Evolutionary conservation across 352 stramenopile genomes (phyloP).

Genomic region (Pythium brachiatum): DNA sequence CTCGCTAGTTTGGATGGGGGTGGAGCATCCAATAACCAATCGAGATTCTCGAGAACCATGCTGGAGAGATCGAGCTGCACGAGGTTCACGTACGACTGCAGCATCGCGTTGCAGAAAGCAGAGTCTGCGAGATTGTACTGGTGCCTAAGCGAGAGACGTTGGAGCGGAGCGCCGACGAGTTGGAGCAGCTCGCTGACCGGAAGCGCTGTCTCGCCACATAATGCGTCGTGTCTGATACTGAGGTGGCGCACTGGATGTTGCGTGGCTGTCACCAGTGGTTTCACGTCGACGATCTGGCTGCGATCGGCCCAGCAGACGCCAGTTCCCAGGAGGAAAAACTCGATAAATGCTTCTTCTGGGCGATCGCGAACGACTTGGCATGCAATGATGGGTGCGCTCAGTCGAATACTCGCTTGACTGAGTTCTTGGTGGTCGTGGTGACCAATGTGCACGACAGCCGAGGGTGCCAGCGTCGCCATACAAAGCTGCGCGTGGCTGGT

Average conservation of each 20-base stretch:
- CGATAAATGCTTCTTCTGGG: slow-evolving; percentile 10
- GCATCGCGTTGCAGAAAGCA: slow-evolving; percentile 6
- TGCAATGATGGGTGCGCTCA: slow-evolving; percentile 3
- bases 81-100: slow-evolving; percentile 6
- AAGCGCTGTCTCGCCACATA: background rate
- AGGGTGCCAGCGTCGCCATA: background rate
- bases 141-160: background rate
- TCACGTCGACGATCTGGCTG: slow-evolving; percentile 7
- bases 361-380: slow-evolving; percentile 14
- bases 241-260: slow-evolving; percentile 3
- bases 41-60: background rate
- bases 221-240: background rate
- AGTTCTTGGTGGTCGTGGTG: too few species aligned
- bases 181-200: slow-evolving; percentile 5
- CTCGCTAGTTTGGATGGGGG: too few species aligned
- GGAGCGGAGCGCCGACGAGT: slow-evolving; percentile 11
- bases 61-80: background rate
- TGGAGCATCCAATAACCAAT: too few species aligned
- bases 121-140: background rate
- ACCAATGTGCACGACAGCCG: background rate
- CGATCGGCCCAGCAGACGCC: slow-evolving; percentile 18
- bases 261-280: background rate
- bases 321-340: slow-evolving; percentile 14
- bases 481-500: background rate
- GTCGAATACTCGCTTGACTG: too few species aligned